phyloP scores from a whole-genome alignment of 192 early-diverging fungal genomes.

The Gryganskiella cystojenkinii region DNA sequence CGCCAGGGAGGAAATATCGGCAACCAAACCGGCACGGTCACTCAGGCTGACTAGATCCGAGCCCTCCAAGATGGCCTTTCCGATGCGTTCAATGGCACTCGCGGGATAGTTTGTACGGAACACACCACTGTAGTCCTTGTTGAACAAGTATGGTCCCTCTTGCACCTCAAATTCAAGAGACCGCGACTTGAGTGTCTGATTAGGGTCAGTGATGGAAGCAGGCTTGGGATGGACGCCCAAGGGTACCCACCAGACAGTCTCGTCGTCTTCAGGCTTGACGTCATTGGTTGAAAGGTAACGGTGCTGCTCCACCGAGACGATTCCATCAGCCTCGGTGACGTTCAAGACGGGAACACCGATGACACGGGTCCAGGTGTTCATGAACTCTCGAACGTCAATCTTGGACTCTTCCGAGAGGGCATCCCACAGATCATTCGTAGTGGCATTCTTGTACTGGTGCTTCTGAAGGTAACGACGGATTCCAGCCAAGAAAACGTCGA shows the following conservation, averaged over 20 bases:
- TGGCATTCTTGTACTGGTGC: conserved; percentile 87
- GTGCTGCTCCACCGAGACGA: conserved; percentile 78
- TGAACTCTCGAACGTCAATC: conserved; percentile 83
- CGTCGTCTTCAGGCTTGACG: conserved; percentile 82
- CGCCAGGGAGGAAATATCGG: conserved; percentile 84
- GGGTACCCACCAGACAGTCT: conserved; percentile 89
- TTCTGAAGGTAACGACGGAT: conserved; percentile 79
- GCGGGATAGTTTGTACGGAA: conserved; percentile 87
- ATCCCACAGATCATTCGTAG: conserved; percentile 89
- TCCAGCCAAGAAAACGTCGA: conserved; percentile 79
- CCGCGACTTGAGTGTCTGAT: conserved; percentile 60
- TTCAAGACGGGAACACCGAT: conserved; percentile 85
- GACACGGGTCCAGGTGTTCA: conserved; percentile 89
- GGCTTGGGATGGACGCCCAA: conserved; percentile 65
- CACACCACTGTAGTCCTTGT: conserved; percentile 81
- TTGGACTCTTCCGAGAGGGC: conserved; percentile 84
- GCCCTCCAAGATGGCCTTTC: conserved; percentile 61
- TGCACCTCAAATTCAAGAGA: conserved; percentile 62
- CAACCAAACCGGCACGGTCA: conserved; percentile 87
- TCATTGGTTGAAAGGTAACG: conserved; percentile 90
- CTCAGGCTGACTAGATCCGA: conserved; percentile 57
- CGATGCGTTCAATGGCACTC: conserved; percentile 63
- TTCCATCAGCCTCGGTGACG: conserved; percentile 67
- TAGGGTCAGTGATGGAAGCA: conserved; percentile 39
- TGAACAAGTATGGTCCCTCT: conserved; percentile 80